phyloP scores from a whole-genome alignment of 169 alveolate species.

The Theileria sp. region DNA sequence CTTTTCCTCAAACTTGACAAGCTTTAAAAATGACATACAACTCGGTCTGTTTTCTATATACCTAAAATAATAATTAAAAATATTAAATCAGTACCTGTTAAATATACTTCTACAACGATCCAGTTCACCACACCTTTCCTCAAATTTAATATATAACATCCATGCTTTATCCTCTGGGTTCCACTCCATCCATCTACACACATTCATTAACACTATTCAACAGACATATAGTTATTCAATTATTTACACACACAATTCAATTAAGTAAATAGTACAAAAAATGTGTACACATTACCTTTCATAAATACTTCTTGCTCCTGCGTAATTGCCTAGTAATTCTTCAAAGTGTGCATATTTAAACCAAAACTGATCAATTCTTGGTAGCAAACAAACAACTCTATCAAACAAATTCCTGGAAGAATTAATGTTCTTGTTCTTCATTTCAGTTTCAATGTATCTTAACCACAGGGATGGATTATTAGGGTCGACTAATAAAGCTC shows the following conservation, averaged over 20 bases:
- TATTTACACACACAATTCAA: no score
- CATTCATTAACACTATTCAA: background rate
- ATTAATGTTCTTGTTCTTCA: constrained; percentile 91
- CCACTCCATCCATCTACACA: constrained; percentile 95
- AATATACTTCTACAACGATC: constrained; percentile 89
- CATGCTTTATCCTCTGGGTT: constrained; percentile 95
- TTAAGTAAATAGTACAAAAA: background rate
- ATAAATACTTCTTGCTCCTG: constrained; percentile 90
- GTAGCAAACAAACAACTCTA: constrained; percentile 93
- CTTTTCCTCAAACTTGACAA: constrained; percentile 93
- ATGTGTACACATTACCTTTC: constrained; percentile 67
- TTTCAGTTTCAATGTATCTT: constrained; percentile 97
- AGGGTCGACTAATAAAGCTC: constrained; percentile 95
- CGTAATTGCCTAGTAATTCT: constrained; percentile 93
- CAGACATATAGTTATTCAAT: background rate
- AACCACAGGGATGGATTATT: constrained; percentile 93
- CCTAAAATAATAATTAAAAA: constrained; percentile 46
- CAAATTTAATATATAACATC: constrained; percentile 93
- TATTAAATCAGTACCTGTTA: constrained; percentile 68
- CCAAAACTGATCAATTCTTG: constrained; percentile 98
- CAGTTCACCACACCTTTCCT: constrained; percentile 95
- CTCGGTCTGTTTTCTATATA: constrained; percentile 89
- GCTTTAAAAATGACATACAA: constrained; percentile 87
- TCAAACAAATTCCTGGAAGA: constrained; percentile 96
- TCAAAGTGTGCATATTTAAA: constrained; percentile 97